phyloP scores from a whole-genome alignment of 352 stramenopile genomes.

The Pythium brassicae region DNA sequence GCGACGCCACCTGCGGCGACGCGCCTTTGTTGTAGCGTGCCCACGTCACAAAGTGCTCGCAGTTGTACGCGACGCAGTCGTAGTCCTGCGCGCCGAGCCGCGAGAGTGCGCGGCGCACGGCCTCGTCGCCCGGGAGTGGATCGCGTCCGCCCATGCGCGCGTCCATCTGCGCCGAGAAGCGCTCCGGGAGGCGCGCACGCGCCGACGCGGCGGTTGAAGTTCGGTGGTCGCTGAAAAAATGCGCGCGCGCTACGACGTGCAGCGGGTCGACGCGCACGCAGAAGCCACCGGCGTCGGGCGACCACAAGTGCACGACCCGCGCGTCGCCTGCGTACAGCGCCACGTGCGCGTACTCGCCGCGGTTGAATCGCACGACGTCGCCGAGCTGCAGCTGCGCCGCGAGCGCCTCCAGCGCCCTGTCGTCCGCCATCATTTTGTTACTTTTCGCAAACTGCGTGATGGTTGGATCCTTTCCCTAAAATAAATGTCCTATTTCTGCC shows the following conservation, averaged over 20 bases:
- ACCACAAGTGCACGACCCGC: slow-evolving; percentile 64
- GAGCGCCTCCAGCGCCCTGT: slow-evolving; percentile 3
- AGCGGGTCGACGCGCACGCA: slow-evolving; percentile 61
- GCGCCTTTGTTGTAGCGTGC: slow-evolving; percentile 48
- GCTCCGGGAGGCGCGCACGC: slow-evolving; percentile 19
- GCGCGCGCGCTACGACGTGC: slow-evolving; percentile 26
- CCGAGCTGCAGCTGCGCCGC: slow-evolving; percentile 14
- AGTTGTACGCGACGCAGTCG: slow-evolving; percentile 53
- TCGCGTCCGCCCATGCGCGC: slow-evolving; percentile 34
- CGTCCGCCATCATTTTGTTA: slow-evolving; percentile 1
- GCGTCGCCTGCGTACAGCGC: slow-evolving; percentile 43
- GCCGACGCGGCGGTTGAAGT: background rate
- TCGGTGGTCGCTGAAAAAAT: background rate
- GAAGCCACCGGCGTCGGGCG: slow-evolving; percentile 35
- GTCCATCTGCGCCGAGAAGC: slow-evolving; percentile 43
- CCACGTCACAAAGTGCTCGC: slow-evolving; percentile 80
- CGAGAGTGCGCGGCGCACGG: slow-evolving; percentile 38
- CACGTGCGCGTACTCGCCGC: slow-evolving; percentile 59
- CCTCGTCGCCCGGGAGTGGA: slow-evolving; percentile 36
- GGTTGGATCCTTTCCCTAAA: too few species aligned
- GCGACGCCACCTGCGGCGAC: slow-evolving; percentile 53
- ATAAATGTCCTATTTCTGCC: too few species aligned
- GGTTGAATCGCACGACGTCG: slow-evolving; percentile 66
- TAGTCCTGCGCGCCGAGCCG: slow-evolving; percentile 53
- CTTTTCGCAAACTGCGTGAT: background rate